Conservation (phyloP, 768 basidiomycete genomes). For the Tylopilus intermedius region DNA sequence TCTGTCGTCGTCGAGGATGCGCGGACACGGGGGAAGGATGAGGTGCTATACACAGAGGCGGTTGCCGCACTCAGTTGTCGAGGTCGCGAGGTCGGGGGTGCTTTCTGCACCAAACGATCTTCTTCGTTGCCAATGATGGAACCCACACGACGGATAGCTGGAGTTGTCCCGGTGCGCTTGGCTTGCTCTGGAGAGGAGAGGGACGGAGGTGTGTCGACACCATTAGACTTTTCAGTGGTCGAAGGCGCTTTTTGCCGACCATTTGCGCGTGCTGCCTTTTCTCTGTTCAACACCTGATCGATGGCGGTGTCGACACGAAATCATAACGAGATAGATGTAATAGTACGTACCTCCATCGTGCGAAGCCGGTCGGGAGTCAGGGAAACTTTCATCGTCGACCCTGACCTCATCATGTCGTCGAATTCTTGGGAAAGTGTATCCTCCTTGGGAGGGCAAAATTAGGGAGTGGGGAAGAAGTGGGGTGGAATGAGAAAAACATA, state of each 20-base stretch:
- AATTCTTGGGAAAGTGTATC: conserved; percentile 70
- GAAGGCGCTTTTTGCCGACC: conserved; percentile 23
- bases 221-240: conserved; percentile 24
- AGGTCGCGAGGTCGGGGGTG: conserved; percentile 35
- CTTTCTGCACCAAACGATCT: conserved; percentile 26
- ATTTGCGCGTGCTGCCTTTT: conserved; percentile 46
- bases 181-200: conserved; percentile 20
- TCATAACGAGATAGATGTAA: conserved; percentile 15
- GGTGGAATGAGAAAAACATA: conserved; percentile 17
- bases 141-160: conserved; percentile 52
- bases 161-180: conserved; percentile 34
- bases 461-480: not conserved
- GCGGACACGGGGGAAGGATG: conserved; percentile 25
- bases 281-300: conserved; percentile 65
- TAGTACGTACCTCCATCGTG: conserved; percentile 79
- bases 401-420: conserved; percentile 86
- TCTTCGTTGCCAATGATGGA: conserved; percentile 66
- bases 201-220: conserved; percentile 11
- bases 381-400: conserved; percentile 91
- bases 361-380: conserved; percentile 90
- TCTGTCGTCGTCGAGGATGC: conserved; percentile 34
- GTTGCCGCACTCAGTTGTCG: conserved; percentile 46
- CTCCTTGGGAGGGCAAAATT: conserved; percentile 37
- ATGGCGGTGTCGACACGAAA: conserved; percentile 6
- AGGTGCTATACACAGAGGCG: conserved; percentile 29